phyloP scores from a whole-genome alignment of 2,329 filamentous ascomycete genomes.

The Phialophora verrucosa region DNA sequence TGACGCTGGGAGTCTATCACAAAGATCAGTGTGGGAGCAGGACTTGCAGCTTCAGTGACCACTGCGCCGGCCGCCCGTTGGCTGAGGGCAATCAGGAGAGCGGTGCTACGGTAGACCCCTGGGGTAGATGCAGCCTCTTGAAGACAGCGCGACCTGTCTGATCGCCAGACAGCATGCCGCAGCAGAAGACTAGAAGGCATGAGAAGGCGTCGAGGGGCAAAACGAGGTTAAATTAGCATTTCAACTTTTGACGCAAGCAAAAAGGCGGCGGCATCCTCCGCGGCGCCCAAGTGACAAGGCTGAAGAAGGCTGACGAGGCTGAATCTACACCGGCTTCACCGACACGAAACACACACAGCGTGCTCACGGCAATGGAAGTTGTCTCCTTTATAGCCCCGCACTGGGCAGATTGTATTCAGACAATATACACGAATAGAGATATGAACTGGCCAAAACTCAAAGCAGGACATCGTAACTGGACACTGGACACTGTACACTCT shows the following conservation, averaged over 20 bases:
- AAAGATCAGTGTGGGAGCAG: background rate
- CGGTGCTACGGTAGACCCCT: background rate
- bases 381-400: slow-evolving; percentile 6
- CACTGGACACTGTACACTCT: slow-evolving; percentile 9
- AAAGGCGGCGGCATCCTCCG: background rate
- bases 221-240: slow-evolving; percentile 1
- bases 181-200: background rate
- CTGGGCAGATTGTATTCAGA: slow-evolving; percentile 21
- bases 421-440: slow-evolving; percentile 20
- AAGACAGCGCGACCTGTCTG: background rate
- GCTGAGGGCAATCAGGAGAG: too few relatives aligned
- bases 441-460: slow-evolving; percentile 11
- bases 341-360: background rate
- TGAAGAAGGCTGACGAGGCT: background rate
- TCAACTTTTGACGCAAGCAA: background rate
- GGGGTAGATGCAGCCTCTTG: background rate
- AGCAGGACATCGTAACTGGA: slow-evolving; percentile 20
- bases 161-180: background rate
- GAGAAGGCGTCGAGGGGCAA: background rate
- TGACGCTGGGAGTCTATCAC: background rate
- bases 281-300: background rate
- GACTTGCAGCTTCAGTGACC: background rate
- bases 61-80: too few relatives aligned
- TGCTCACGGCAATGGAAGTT: background rate
- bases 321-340: background rate